Conservation (phyloP, 805 yeast genomes). For the Yarrowia bubula region DNA sequence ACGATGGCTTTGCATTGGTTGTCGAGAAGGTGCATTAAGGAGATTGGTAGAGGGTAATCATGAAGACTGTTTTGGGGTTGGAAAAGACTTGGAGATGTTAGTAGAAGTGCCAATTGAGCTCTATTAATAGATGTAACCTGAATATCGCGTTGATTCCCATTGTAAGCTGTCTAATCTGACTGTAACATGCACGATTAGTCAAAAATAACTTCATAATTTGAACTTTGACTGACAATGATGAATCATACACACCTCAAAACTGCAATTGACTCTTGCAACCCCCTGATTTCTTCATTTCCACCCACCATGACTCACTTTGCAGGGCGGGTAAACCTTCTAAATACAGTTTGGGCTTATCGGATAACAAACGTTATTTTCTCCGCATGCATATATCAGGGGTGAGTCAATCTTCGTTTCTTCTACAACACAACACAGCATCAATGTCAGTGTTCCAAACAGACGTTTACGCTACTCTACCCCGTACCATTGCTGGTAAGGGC, state of each 20-base stretch:
- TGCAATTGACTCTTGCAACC: neutral
- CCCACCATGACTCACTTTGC: neutral
- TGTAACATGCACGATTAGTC: too few species aligned
- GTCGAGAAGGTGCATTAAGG: too few species aligned
- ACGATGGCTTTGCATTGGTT: too few species aligned
- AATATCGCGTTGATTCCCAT: too few species aligned
- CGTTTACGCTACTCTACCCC: neutral
- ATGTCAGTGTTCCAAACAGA: slow-evolving; percentile 18
- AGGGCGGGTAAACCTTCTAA: neutral
- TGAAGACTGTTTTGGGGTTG: too few species aligned
- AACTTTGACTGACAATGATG: neutral
- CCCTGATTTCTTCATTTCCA: neutral
- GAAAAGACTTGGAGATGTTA: too few species aligned
- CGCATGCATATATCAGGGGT: neutral
- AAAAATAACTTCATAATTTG: too few species aligned
- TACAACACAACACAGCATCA: neutral
- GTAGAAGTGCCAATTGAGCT: too few species aligned
- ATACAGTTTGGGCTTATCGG: neutral
- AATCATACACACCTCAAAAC: neutral
- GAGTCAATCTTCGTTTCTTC: neutral
- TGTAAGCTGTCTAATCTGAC: too few species aligned
- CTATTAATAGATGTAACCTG: too few species aligned
- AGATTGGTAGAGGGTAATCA: too few species aligned
- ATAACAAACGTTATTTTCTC: neutral
- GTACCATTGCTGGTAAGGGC: neutral